These are phyloP conservation scores for Panicum miliaceum DNA, from an alignment of 176 grass and related monocot genomes.

Conservation along the genomic window DNA sequence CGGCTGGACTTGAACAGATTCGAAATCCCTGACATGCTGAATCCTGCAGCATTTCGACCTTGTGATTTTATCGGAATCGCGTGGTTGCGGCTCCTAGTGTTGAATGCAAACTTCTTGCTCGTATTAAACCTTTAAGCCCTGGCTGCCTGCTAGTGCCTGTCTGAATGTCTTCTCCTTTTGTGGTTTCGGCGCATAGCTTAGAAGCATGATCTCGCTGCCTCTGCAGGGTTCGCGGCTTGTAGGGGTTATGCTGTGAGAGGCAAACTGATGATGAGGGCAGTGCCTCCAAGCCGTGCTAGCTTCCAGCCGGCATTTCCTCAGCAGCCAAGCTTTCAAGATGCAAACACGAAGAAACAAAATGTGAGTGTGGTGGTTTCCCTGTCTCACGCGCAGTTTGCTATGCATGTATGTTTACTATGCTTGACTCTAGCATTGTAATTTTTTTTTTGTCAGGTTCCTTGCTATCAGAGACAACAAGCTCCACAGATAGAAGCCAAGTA, in stretches of 20 bases:
- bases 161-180: neutral
- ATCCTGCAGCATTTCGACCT: neutral
- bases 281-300: slow-evolving; percentile 21
- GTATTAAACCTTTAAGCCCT: neutral
- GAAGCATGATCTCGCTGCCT: neutral
- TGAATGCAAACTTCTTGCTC: neutral
- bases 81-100: neutral
- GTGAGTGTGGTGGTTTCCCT: slow-evolving; percentile 31
- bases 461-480: slow-evolving; percentile 62
- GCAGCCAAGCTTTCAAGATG: neutral
- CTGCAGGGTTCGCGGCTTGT: slow-evolving; percentile 47
- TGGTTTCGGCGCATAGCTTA: neutral
- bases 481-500: slow-evolving; percentile 66
- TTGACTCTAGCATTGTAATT: slow-evolving; percentile 22
- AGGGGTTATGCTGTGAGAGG: slow-evolving; percentile 12
- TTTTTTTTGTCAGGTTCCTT: slow-evolving; percentile 62
- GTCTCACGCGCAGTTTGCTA: neutral
- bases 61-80: too few species aligned
- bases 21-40: neutral
- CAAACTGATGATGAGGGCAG: neutral
- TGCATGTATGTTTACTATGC: neutral
- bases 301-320: slow-evolving; percentile 22
- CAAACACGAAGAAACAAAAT: slow-evolving; percentile 46
- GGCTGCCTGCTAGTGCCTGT: neutral
- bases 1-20: neutral